Evolutionary conservation across 78 protist genomes (phyloP), one percentile per base, ranked within the genome.

Genomic region (Creolimax fragrantissima): DNA sequence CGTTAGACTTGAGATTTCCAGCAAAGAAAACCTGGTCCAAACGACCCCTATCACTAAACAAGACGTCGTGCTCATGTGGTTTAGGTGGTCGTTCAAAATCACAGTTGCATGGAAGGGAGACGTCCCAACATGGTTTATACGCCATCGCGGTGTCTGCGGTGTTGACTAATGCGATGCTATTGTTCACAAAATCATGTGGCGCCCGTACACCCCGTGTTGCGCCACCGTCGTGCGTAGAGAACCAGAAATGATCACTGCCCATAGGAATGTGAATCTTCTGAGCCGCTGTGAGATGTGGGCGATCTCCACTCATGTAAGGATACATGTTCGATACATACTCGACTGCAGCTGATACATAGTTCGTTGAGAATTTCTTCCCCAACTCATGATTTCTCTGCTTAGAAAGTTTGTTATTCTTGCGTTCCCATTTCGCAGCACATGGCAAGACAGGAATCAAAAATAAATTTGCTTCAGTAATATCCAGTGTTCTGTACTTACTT

Each of bases 151-250:
- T 41, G 7, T 83, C 86, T 5, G 86, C 86, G 6, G 86, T 83
- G 86, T 83, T 83, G 86, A 83, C 86, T 5, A 83, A 41, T 11
- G 86, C 86, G 6, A 83, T 83, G 86, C 86, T 83, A 41, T 83
- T 83, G 86, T 83, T 6, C 41, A 83, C 42, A 24, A 83, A 83
- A 41, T 6, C 35, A 11, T 24, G 7, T 1, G 42, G 42, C 5
- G 86, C 86, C 7, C 7, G 24, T 24, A 24, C 86, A 83, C 86
- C 86, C 37, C 86, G 35, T 6, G 86, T 83, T 6, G 86, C 86
- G 6, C 86, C 86, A 39, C 86, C 86, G 86, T 83, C 86, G 86
- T 83, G 86, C 7, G 86, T 83, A 39, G 86, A 83, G 35, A 83
- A 83, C 86, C 86, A 83, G 37, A 83, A 83, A 11, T 83, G 86